Conservation (phyloP, 495 filamentous ascomycete genomes). For the Lindgomyces ingoldianus region DNA sequence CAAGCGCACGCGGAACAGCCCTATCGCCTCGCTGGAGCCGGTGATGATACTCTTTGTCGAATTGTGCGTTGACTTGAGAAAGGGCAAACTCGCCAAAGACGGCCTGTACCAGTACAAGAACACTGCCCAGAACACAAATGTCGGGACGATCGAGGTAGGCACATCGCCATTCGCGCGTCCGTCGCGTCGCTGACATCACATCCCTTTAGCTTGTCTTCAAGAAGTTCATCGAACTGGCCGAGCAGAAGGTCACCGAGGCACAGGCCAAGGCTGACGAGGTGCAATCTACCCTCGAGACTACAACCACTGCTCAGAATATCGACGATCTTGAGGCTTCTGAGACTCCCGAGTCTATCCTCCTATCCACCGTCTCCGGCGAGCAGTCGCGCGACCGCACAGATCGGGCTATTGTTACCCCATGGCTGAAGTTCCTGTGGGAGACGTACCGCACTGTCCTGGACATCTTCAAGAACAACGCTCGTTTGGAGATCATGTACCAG, state of each 20-base stretch:
- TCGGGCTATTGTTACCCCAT: slow-evolving; percentile 95
- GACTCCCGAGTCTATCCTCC: slow-evolving; percentile 95
- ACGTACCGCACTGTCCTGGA: slow-evolving; percentile 99
- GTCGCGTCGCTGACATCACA: slow-evolving; percentile 29
- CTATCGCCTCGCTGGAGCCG: slow-evolving; percentile 93
- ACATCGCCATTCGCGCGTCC: background rate
- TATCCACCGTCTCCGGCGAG: slow-evolving; percentile 96
- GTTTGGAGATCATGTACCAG: slow-evolving; percentile 97
- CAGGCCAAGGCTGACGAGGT: slow-evolving; percentile 95
- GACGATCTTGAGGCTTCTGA: slow-evolving; percentile 97
- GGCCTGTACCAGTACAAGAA: slow-evolving; percentile 99
- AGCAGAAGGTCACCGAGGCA: slow-evolving; percentile 92
- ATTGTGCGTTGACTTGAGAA: slow-evolving; percentile 91
- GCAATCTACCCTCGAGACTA: slow-evolving; percentile 78
- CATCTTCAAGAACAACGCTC: slow-evolving; percentile 97
- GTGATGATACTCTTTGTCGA: slow-evolving; percentile 98
- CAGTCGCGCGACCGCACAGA: slow-evolving; percentile 96
- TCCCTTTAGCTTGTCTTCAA: slow-evolving; percentile 75
- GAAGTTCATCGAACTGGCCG: slow-evolving; percentile 95
- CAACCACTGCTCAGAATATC: slow-evolving; percentile 69
- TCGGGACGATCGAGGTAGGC: slow-evolving; percentile 90
- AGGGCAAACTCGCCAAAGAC: slow-evolving; percentile 97
- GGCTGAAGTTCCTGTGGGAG: slow-evolving; percentile 99
- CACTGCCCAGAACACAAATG: slow-evolving; percentile 97
- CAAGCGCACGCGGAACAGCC: slow-evolving; percentile 94